These are phyloP conservation scores for Podospora fimiseda DNA, from an alignment of 495 filamentous ascomycete genomes.

Conservation along the genomic window DNA sequence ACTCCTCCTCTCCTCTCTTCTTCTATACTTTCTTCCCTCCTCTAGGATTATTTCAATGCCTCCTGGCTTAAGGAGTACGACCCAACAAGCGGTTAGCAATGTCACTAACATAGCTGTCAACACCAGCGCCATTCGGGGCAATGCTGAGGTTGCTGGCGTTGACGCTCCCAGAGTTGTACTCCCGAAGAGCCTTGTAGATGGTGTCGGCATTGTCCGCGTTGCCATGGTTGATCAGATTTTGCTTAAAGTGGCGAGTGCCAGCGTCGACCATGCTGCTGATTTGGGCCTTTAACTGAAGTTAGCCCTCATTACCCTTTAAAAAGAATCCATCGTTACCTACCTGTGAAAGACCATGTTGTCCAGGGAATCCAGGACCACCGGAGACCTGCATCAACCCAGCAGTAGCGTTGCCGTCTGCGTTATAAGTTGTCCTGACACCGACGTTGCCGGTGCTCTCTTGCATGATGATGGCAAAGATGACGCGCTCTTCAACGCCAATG, in stretches of 20 bases:
- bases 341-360: slow-evolving; percentile 30
- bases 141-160: slow-evolving; percentile 32
- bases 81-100: slow-evolving; percentile 35
- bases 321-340: slow-evolving; percentile 15
- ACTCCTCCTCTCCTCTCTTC: background rate
- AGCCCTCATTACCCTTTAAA: background rate
- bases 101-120: slow-evolving; percentile 32
- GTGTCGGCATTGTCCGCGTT: slow-evolving; percentile 23
- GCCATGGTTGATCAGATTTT: slow-evolving; percentile 27
- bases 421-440: slow-evolving; percentile 29
- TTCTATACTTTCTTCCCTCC: background rate
- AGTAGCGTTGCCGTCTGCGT: slow-evolving; percentile 26
- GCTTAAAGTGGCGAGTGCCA: slow-evolving; percentile 34
- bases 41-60: too few species aligned
- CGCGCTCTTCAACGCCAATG: slow-evolving; percentile 36
- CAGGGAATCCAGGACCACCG: slow-evolving; percentile 25
- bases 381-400: slow-evolving; percentile 35
- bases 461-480: slow-evolving; percentile 41
- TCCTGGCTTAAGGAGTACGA: background rate
- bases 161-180: slow-evolving; percentile 38
- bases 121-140: slow-evolving; percentile 22
- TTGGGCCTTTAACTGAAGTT: slow-evolving; percentile 14
- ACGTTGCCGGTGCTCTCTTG: slow-evolving; percentile 40
- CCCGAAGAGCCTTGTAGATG: slow-evolving; percentile 37
- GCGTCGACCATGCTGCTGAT: slow-evolving; percentile 35